These are phyloP conservation scores for Vitis hybrid DNA, from an alignment of 177 flowering plant species.

Conservation along the genomic window DNA sequence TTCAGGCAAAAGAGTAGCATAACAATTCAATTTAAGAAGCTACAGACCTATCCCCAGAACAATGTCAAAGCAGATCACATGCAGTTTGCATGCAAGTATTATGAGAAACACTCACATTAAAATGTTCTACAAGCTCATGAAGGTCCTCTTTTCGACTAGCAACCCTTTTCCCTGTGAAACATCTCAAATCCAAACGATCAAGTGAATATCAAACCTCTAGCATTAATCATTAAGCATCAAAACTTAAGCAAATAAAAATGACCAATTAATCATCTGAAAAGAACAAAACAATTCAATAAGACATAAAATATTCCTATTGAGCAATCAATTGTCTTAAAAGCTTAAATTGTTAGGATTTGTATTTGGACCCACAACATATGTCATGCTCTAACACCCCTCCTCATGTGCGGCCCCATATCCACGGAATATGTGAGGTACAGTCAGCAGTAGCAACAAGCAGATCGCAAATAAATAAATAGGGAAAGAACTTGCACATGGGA, in stretches of 20 bases:
- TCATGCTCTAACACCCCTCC: too few species aligned
- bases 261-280: not conserved
- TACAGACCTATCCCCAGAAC: not conserved
- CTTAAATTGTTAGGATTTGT: too few species aligned
- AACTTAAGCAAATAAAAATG: not conserved
- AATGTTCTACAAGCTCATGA: slow-evolving; percentile 79
- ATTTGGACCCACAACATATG: too few species aligned
- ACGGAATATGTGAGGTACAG: too few species aligned
- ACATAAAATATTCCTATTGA: not conserved
- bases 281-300: not conserved
- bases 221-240: not conserved
- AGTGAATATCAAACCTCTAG: not conserved
- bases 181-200: slow-evolving; percentile 8
- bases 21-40: too few species aligned
- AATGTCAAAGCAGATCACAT: not conserved
- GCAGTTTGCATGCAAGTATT: not conserved
- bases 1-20: too few species aligned
- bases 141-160: slow-evolving; percentile 66
- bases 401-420: too few species aligned
- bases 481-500: too few species aligned
- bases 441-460: too few species aligned
- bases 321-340: not conserved
- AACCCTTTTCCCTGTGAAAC: slow-evolving; percentile 69
- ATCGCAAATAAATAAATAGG: too few species aligned
- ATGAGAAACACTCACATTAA: slow-evolving; percentile 65